Conservation (phyloP, 2,329 filamentous ascomycete species). For the Alternaria sp. region DNA sequence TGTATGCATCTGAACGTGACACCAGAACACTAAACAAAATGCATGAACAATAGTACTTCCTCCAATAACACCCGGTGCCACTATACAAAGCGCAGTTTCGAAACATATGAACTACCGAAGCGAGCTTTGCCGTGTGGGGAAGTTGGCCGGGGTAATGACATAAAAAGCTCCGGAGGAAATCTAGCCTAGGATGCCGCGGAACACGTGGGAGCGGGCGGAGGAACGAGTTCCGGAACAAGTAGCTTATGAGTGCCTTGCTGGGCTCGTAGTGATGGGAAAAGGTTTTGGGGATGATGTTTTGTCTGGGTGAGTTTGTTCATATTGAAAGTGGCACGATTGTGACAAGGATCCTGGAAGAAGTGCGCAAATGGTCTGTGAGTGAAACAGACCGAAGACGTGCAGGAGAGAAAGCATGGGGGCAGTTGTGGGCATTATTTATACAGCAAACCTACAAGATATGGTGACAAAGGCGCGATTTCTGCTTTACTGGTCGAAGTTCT, state of each 20-base stretch:
- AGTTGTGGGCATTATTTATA: not conserved
- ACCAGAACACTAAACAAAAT: not conserved
- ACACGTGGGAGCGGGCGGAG: not conserved
- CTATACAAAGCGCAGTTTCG: slow-evolving; percentile 8
- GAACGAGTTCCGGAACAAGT: not conserved
- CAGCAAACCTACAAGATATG: slow-evolving; percentile 4
- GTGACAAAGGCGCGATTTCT: not conserved
- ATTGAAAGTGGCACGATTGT: not conserved
- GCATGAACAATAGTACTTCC: slow-evolving; percentile 4
- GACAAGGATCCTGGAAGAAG: not conserved
- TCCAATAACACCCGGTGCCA: slow-evolving; percentile 4
- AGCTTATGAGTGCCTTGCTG: not conserved
- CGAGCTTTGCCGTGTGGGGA: slow-evolving; percentile 1
- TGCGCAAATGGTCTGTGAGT: not conserved
- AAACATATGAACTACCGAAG: slow-evolving; percentile 6
- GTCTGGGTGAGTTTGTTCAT: not conserved
- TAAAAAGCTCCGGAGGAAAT: not conserved
- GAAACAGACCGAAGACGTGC: not conserved
- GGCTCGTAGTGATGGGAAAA: not conserved
- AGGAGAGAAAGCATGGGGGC: not conserved
- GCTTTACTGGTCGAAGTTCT: slow-evolving; percentile 51
- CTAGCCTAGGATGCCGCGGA: not conserved
- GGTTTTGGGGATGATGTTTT: not conserved
- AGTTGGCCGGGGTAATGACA: not conserved
- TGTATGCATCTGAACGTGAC: not conserved